Percentiles rank a stretch among this genome's conserved stretches.
These are phyloP conservation scores for Russula olivacea DNA, from an alignment of 768 basidiomycete species.

Conservation along the genomic window DNA sequence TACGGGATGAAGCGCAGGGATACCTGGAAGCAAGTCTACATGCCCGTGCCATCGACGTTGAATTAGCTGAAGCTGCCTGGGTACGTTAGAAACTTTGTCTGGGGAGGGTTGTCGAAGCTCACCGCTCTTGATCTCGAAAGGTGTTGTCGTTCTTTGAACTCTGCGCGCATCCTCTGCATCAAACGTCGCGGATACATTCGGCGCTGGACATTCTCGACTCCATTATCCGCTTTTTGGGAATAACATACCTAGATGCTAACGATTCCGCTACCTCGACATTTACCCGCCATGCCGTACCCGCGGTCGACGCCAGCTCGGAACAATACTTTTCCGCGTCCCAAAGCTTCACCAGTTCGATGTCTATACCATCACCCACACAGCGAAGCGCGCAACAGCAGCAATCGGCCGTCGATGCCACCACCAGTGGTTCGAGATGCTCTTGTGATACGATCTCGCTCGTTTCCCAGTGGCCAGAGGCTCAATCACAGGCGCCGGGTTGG, in stretches of 20 bases:
- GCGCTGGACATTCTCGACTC: conserved; percentile 59
- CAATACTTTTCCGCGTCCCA: not conserved
- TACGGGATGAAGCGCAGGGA: conserved; percentile 63
- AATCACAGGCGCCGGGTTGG: conserved; percentile 58
- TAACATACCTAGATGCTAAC: conserved; percentile 54
- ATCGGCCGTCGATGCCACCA: not conserved
- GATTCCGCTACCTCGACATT: conserved; percentile 33
- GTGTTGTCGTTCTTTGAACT: conserved; percentile 67
- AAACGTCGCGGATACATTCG: conserved; percentile 47
- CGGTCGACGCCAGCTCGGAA: conserved; percentile 5
- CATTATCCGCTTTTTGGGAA: conserved; percentile 54
- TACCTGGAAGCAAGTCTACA: conserved; percentile 66
- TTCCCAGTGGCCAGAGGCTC: conserved; percentile 43
- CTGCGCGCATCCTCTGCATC: conserved; percentile 60
- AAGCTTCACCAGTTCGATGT: not conserved
- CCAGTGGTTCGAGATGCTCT: conserved; percentile 31
- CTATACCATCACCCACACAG: not conserved
- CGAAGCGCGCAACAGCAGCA: not conserved
- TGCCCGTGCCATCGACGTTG: conserved; percentile 67
- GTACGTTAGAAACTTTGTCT: conserved; percentile 35
- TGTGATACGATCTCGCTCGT: conserved; percentile 49
- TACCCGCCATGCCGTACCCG: conserved; percentile 13
- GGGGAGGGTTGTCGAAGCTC: not conserved
- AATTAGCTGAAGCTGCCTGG: conserved; percentile 71
- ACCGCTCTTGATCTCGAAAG: conserved; percentile 34